Percentiles rank a stretch among this genome's conserved stretches.
phyloP scores from a whole-genome alignment of 371 early-diverging fungal genomes.

The Lichtheimia ramosa region DNA sequence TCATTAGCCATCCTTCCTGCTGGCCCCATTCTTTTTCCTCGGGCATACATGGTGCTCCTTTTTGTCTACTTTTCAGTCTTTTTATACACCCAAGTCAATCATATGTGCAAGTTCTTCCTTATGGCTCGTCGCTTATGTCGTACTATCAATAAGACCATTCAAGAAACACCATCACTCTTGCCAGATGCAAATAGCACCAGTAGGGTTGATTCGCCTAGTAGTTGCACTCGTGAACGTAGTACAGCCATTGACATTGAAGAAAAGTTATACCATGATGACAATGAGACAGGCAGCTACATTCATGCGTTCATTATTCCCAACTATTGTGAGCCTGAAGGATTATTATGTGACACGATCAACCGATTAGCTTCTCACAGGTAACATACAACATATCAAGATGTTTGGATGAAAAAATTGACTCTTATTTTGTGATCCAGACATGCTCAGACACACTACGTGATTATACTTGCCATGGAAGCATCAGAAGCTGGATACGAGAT shows the following conservation, averaged over 20 bases:
- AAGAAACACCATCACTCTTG: not conserved
- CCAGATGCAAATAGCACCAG: conserved; percentile 12
- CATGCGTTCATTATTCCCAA: conserved; percentile 68
- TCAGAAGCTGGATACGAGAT: conserved; percentile 56
- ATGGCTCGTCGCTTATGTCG: conserved; percentile 33
- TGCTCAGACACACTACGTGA: conserved; percentile 46
- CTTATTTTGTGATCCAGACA: conserved; percentile 21
- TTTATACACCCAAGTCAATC: conserved; percentile 43
- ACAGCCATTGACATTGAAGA: conserved; percentile 26
- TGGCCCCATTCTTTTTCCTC: conserved; percentile 45
- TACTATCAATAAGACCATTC: conserved; percentile 36
- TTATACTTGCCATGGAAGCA: conserved; percentile 80
- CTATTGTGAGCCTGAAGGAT: conserved; percentile 56
- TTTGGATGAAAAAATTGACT: not conserved
- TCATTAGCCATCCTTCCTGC: conserved; percentile 36
- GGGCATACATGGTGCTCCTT: conserved; percentile 33
- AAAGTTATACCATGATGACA: conserved; percentile 27
- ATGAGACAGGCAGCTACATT: conserved; percentile 5
- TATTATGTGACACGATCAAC: conserved; percentile 44
- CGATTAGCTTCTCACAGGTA: conserved; percentile 45
- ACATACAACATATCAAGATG: not conserved
- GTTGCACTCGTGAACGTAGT: conserved; percentile 23
- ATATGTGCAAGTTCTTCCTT: conserved; percentile 41
- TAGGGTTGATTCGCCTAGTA: conserved; percentile 14
- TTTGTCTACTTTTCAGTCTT: conserved; percentile 40